Conservation (phyloP, 345 rosid genomes). For the Salix purpurea region DNA sequence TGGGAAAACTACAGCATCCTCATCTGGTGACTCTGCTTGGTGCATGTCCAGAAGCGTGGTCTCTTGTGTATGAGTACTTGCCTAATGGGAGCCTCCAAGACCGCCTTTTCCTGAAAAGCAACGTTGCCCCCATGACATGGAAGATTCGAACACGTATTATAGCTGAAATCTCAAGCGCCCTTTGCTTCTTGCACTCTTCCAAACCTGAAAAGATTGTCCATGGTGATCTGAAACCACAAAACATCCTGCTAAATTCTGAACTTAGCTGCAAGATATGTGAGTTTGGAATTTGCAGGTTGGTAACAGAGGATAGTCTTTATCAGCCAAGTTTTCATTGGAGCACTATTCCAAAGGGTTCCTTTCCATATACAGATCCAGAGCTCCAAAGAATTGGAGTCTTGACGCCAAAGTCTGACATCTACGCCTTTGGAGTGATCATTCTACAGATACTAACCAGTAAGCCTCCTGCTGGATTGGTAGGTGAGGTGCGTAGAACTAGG, state of each 20-base stretch:
- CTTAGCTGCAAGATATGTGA: conserved; percentile 70
- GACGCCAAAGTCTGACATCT: conserved; percentile 59
- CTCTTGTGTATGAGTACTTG: conserved; percentile 57
- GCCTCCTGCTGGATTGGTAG: conserved; percentile 46
- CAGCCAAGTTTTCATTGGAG: conserved; percentile 35
- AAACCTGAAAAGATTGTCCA: conserved; percentile 69
- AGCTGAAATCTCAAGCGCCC: conserved; percentile 63
- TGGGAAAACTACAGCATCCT: conserved; percentile 64
- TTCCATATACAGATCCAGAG: conserved; percentile 67
- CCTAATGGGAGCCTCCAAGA: conserved; percentile 69
- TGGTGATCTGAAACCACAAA: conserved; percentile 66
- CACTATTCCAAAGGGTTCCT: conserved; percentile 49
- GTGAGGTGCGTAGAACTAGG: conserved; percentile 49
- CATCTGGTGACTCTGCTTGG: conserved; percentile 71
- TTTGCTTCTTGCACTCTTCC: conserved; percentile 71
- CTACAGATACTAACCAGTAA: conserved; percentile 62
- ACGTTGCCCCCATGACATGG: conserved; percentile 50
- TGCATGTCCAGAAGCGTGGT: conserved; percentile 65
- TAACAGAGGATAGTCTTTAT: conserved; percentile 37
- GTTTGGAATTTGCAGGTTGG: conserved; percentile 59
- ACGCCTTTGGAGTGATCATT: conserved; percentile 58
- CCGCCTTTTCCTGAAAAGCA: conserved; percentile 45
- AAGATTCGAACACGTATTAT: conserved; percentile 46
- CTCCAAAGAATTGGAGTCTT: conserved; percentile 45
- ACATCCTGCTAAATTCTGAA: conserved; percentile 59